Percentiles rank a stretch among this genome's conserved stretches.
These are phyloP conservation scores for Dactylellina drechsleri DNA, from an alignment of 2,329 filamentous ascomycete genomes.

Conservation along the genomic window DNA sequence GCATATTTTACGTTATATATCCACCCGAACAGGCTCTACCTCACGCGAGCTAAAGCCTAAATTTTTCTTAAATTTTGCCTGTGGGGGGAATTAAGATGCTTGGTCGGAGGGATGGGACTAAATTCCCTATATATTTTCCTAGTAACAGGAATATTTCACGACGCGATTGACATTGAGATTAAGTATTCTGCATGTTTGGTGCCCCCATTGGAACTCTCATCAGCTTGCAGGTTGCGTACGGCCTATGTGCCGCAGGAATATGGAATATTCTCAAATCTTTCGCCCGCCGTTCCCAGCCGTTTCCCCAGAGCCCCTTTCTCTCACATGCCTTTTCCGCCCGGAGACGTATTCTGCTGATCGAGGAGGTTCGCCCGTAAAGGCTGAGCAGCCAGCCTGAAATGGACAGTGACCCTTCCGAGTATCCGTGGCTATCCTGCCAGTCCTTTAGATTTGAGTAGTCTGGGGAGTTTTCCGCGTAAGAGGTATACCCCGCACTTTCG, in stretches of 20 bases:
- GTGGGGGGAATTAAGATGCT: constrained; percentile 8
- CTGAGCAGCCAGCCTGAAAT: constrained; percentile 12
- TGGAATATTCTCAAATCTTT: constrained; percentile 10
- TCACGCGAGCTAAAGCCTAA: constrained; percentile 31
- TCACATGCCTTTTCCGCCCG: constrained; percentile 31
- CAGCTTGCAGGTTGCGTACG: constrained; percentile 37
- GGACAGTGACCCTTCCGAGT: constrained; percentile 25
- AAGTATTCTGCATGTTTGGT: constrained; percentile 54
- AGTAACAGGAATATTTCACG: constrained; percentile 33
- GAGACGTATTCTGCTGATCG: constrained; percentile 38
- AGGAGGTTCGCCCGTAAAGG: constrained; percentile 43
- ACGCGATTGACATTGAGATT: constrained; percentile 52
- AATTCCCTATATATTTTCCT: not conserved
- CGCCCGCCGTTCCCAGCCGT: constrained; percentile 17
- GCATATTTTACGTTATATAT: constrained; percentile 49
- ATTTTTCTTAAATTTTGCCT: constrained; percentile 23
- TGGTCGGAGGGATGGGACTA: not conserved
- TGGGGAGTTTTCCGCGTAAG: not conserved
- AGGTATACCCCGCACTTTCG: constrained; percentile 48
- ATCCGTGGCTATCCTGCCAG: constrained; percentile 36
- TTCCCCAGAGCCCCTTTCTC: constrained; percentile 14
- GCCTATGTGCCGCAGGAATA: constrained; percentile 47
- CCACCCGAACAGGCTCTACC: constrained; percentile 23
- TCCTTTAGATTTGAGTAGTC: not conserved
- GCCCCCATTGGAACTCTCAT: constrained; percentile 18